Base-by-base conservation (phyloP, 768 basidiomycete genomes). In the Dentipellis sp. region DNA sequence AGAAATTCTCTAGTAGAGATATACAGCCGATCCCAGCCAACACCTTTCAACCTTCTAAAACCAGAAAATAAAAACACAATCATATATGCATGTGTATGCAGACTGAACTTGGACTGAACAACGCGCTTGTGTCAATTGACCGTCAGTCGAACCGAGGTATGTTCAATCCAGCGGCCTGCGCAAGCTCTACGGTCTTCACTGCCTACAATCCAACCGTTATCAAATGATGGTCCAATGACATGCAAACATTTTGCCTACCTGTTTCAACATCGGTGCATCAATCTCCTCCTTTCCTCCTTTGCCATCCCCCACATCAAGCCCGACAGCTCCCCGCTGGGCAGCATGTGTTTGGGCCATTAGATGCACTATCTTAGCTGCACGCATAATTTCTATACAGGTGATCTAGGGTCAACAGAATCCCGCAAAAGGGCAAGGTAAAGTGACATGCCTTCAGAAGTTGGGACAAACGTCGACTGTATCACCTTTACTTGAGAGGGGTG, bases 261-360 rank as follows among this genome's bases (percentile, higher is more conserved):
- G 89, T 67, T 89, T 88, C 45, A 94, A 73, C 86, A 95, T 91
- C 0, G 92, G 92, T 8, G 88, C 88, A 67, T 95, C 92, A 37
- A 94, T 86, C 92, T 94, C 94, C 64, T 86, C 83, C 50, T 81
- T 83, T 14, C 75, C 69, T 39, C 68, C 74, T 14, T 65, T 67
- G 2, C 76, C 75, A 45, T 74, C 77, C 19, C 74, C 71, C 40
- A 75, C 66, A 49, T 86, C 84, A 22, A 93, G 72, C 0, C 90
- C 91, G 42, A 87, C 80, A 2, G 92, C 93, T 4, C 89, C 90
- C 38, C 68, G 69, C 46, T 74, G 70, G 17, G 62, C 50, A 35
- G 70, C 73, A 63, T 87, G 77, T 0, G 84, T 82, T 4, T 69
- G 62, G 48, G 76, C 69, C 87, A 91, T 88, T 52, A 72, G 76